Base-by-base conservation (phyloP, 139 green algal species). In the Tetraselmis striata region DNA sequence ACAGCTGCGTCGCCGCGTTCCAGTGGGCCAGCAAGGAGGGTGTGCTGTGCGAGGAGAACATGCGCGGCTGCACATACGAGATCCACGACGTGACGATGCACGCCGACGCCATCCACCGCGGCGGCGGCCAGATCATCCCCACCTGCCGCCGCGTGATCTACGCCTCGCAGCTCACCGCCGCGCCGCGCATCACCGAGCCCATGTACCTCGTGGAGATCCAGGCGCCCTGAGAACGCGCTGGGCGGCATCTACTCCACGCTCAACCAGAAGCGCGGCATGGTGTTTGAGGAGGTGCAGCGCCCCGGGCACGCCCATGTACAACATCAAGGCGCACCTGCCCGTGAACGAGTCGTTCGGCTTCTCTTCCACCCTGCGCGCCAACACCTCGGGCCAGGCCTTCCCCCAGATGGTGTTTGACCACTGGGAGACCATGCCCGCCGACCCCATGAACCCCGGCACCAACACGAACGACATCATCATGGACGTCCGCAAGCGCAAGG, bases 181-280 rank as follows among this genome's bases (percentile, higher is more conserved):
- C 91, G 88, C 97, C 97, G 29, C 92, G 95, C 76, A 89, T 99
- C 77, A 86, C 94, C 79, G 97, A 99, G 95, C 97, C 97, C 58
- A 90, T 99, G 58, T 99, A 99, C 94, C 91, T 99, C 81, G 96
- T 99, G 77, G 97, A 99, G 93, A 99, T 99, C 85, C 95, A 99
- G 93, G 95, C 95, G 76, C 97, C n/a, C 97, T 28, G 97, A 99
- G 90, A 80, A 92, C 59, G 95, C 95, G 2, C 90, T 98, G 76
- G 95, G 95, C 79, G 95, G 95, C 83, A 97, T 98, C 88, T 98
- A 98, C 94, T 93, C 88, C 2, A 92, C 96, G 81, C 94, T 99
- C 77, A 99, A 98, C 84, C 95, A 98, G 90, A 99, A 99, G 97
- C 95, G 97, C 87, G 97, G 97, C 31, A 93, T 96, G 85, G 97